Evolutionary conservation across 2,329 filamentous ascomycete genomes (phyloP).

Genomic region (Exophiala sp.): DNA sequence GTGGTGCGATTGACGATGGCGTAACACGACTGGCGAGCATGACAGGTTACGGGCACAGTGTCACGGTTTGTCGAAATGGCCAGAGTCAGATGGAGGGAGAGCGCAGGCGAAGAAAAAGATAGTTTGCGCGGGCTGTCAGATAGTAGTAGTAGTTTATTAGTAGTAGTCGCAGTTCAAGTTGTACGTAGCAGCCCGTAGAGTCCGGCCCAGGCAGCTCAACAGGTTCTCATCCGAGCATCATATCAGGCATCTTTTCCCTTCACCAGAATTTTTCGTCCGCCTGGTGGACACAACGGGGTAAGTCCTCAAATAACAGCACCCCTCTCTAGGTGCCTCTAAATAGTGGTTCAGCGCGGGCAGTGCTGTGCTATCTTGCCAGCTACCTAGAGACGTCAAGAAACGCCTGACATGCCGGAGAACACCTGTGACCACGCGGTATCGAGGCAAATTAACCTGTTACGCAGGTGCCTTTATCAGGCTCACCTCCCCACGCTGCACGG

Average conservation of each 20-base stretch:
- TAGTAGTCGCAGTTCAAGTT: no score
- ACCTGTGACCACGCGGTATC: no score
- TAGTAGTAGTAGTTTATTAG: no score
- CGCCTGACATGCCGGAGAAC: no score
- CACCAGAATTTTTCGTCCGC: neutral
- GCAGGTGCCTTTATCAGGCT: no score
- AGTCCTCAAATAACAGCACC: neutral
- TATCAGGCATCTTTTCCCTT: neutral
- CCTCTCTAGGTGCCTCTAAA: neutral
- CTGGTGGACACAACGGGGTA: neutral
- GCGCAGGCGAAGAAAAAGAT: neutral
- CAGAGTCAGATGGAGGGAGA: neutral
- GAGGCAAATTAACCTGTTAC: no score
- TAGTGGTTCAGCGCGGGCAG: neutral
- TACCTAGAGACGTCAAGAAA: no score
- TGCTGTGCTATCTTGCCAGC: neutral
- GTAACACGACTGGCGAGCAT: neutral
- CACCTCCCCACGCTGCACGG: no score
- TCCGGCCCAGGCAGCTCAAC: neutral
- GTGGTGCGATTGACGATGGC: slow-evolving; percentile 14
- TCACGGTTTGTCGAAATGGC: neutral
- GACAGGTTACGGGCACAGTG: neutral
- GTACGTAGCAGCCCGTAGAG: neutral
- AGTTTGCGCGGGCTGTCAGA: neutral
- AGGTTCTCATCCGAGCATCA: neutral